Evolutionary conservation across 2,329 filamentous ascomycete genomes (phyloP).

Genomic region (Nothopassalora personata): DNA sequence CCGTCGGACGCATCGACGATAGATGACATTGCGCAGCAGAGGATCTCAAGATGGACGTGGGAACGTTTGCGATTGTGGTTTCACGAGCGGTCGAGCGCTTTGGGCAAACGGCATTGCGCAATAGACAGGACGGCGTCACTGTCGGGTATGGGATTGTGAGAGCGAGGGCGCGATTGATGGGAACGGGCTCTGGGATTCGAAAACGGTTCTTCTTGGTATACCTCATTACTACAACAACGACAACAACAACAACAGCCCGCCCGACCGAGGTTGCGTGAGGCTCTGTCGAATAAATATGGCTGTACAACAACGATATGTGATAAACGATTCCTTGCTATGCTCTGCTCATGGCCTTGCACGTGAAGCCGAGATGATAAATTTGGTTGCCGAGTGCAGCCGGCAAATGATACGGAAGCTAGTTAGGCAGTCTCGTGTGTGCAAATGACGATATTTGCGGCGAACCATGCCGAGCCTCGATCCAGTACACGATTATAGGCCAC

Average conservation of each 20-base stretch:
- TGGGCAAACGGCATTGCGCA: not conserved
- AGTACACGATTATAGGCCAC: too few species aligned
- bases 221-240: slow-evolving; percentile 9
- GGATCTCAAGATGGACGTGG: not conserved
- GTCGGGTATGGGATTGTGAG: slow-evolving; percentile 3
- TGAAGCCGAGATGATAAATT: not conserved
- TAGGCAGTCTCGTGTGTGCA: not conserved
- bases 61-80: not conserved
- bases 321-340: too few species aligned
- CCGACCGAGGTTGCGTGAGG: slow-evolving; percentile 13
- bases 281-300: slow-evolving; percentile 6
- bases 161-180: not conserved
- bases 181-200: not conserved
- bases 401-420: not conserved
- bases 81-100: not conserved
- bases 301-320: slow-evolving; percentile 5
- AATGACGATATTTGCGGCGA: too few species aligned
- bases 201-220: slow-evolving; percentile 5
- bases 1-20: not conserved
- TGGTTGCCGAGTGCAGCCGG: not conserved
- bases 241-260: slow-evolving; percentile 13
- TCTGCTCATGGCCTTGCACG: not conserved
- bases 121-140: slow-evolving; percentile 11
- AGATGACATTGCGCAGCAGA: not conserved
- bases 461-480: too few species aligned